A percentile compares a stretch with the other conserved stretches of the same genome.
Conservation (phyloP, 179 eudicot genomes). For the Vitellaria paradoxa region DNA sequence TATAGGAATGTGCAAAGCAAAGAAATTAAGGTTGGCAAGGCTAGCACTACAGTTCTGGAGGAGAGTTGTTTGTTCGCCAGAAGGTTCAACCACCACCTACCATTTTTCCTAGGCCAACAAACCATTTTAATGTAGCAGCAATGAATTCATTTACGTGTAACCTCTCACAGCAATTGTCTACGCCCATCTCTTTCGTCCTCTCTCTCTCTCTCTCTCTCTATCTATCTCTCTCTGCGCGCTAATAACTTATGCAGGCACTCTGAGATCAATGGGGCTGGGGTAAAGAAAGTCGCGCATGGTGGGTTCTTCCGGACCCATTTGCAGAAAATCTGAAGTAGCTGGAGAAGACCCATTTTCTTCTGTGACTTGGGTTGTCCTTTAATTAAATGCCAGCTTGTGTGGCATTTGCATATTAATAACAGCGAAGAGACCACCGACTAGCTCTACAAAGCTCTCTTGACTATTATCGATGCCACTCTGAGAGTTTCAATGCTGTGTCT, state of each 20-base stretch:
- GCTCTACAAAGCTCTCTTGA: too few relatives aligned
- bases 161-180: background rate
- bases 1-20: background rate
- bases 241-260: background rate
- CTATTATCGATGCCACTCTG: too few relatives aligned
- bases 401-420: background rate
- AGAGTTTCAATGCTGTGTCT: too few relatives aligned
- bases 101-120: constrained; percentile 33
- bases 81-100: constrained; percentile 68
- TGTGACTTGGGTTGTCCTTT: background rate
- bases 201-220: constrained; percentile 3
- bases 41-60: constrained; percentile 17
- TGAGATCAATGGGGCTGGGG: background rate
- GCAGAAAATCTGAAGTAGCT: background rate
- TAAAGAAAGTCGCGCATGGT: background rate
- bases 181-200: constrained; percentile 15
- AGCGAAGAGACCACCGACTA: background rate
- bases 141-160: constrained; percentile 19
- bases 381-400: background rate
- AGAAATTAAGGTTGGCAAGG: constrained; percentile 16
- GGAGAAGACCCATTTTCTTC: background rate
- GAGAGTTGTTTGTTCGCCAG: constrained; percentile 28
- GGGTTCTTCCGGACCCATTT: constrained; percentile 19
- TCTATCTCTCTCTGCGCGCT: background rate
- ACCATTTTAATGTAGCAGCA: constrained; percentile 39